Percentiles rank a stretch among this genome's conserved stretches.
These are phyloP conservation scores for Termitomyces sp. DNA, from an alignment of 768 basidiomycete genomes.

Conservation along the genomic window DNA sequence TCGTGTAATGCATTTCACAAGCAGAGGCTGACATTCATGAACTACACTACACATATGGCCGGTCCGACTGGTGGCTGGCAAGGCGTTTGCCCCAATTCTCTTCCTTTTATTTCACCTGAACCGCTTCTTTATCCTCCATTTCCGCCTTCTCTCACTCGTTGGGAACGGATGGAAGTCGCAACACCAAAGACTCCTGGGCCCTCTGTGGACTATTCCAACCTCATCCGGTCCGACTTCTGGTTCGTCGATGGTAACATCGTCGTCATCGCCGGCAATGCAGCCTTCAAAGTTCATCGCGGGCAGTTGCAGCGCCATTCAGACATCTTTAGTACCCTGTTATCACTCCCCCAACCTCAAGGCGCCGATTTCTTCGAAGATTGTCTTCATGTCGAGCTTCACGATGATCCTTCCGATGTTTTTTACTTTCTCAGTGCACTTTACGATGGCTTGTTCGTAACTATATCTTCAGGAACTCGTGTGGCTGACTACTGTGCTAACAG, in stretches of 20 bases:
- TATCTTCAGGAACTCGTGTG: background rate
- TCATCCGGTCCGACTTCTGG: constrained; percentile 60
- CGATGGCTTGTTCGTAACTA: constrained; percentile 60
- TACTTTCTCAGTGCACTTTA: constrained; percentile 67
- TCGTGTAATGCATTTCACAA: background rate
- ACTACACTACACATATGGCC: background rate
- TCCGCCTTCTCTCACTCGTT: background rate
- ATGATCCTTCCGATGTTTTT: constrained; percentile 60
- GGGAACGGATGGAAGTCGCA: constrained; percentile 7
- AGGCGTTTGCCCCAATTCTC: background rate
- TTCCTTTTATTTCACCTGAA: background rate
- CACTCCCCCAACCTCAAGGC: constrained; percentile 52
- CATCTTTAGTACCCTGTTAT: constrained; percentile 65
- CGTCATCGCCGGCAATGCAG: constrained; percentile 48
- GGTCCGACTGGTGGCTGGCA: background rate
- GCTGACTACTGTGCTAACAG: constrained; percentile 24
- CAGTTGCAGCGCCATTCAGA: constrained; percentile 74
- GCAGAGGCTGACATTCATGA: background rate
- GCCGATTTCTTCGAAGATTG: constrained; percentile 54
- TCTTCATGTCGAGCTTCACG: constrained; percentile 54
- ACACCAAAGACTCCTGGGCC: background rate
- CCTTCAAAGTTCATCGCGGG: constrained; percentile 72
- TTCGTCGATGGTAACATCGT: constrained; percentile 70
- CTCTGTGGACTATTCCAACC: constrained; percentile 13
- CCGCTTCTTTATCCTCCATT: background rate